A percentile compares a stretch with the other conserved stretches of the same genome.
Evolutionary conservation across 1,284 basidiomycete genomes (phyloP).

Genomic region (Apiotrichum gracile): DNA sequence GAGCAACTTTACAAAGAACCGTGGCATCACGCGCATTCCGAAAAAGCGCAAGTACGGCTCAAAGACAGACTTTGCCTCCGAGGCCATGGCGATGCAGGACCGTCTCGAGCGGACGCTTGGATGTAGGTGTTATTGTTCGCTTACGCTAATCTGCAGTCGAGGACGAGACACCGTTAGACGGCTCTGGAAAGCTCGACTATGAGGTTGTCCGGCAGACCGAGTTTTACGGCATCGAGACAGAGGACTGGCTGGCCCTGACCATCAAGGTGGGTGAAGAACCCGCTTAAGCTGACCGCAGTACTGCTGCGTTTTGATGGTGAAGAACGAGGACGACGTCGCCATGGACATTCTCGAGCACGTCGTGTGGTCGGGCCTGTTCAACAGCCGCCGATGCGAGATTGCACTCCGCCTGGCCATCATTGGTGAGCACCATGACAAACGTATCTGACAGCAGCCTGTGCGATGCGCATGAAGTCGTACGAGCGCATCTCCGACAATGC

Average conservation of each 20-base stretch:
- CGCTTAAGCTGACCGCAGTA: conserved; percentile 55
- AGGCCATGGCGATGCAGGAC: conserved; percentile 39
- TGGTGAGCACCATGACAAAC: conserved; percentile 50
- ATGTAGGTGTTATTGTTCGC: conserved; percentile 16
- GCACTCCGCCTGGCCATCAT: conserved; percentile 65
- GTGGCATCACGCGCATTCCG: conserved; percentile 46
- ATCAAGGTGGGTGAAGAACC: conserved; percentile 60
- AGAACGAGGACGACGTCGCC: conserved; percentile 59
- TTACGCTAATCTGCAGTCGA: conserved; percentile 23
- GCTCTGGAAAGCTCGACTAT: conserved; percentile 12
- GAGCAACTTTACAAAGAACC: conserved; percentile 68
- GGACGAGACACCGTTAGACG: conserved; percentile 38
- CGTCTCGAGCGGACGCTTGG: conserved; percentile 41
- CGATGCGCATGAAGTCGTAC: conserved; percentile 57
- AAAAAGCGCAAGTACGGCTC: conserved; percentile 21
- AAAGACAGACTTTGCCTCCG: conserved; percentile 26
- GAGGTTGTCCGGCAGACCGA: conserved; percentile 31
- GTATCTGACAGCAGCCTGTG: conserved; percentile 56
- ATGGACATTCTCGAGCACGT: conserved; percentile 76
- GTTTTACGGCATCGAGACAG: conserved; percentile 77
- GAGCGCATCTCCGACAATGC: conserved; percentile 57
- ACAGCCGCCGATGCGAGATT: conserved; percentile 59
- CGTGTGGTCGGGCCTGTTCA: conserved; percentile 68
- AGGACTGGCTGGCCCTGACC: conserved; percentile 77
- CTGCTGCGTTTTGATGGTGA: conserved; percentile 66